Evolutionary conservation across 1,284 basidiomycete species (phyloP).

Genomic region (Lignosus rhinocerotis): DNA sequence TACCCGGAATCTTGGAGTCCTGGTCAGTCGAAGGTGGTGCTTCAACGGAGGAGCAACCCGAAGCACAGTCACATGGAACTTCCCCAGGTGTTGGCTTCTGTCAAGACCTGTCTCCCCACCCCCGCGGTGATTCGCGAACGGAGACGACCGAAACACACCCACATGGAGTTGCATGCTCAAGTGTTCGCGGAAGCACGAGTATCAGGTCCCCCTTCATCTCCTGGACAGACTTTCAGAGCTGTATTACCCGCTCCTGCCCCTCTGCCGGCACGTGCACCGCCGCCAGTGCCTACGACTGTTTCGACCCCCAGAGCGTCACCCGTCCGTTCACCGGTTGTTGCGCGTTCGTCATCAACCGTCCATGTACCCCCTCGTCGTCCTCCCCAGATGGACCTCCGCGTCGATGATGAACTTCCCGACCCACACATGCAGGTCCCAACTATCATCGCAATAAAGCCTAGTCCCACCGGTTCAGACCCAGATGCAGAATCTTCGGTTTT

Average conservation of each 20-base stretch:
- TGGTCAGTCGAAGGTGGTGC: not conserved
- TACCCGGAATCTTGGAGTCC: slow-evolving; percentile 36
- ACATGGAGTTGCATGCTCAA: slow-evolving; percentile 24
- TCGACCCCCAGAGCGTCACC: not conserved
- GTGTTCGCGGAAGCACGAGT: slow-evolving; percentile 14
- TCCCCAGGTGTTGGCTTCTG: slow-evolving; percentile 20
- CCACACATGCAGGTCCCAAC: slow-evolving; percentile 9
- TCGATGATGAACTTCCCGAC: not conserved
- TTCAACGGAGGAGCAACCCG: slow-evolving; percentile 6
- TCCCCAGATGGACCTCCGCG: slow-evolving; percentile 1
- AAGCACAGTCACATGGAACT: slow-evolving; percentile 21
- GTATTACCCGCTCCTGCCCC: not conserved
- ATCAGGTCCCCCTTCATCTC: not conserved
- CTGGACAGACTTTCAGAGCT: not conserved
- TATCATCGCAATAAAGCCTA: slow-evolving; percentile 16
- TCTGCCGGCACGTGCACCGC: not conserved
- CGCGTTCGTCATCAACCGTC: not conserved
- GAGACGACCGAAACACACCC: slow-evolving; percentile 18
- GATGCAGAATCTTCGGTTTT: slow-evolving; percentile 8
- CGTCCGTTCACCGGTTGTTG: not conserved
- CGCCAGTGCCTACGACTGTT: not conserved
- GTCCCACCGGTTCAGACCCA: slow-evolving; percentile 13
- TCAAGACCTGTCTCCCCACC: not conserved
- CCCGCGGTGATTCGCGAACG: not conserved
- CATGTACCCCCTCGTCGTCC: not conserved